These are phyloP conservation scores for Penicillium sp. DNA, from an alignment of 2,329 filamentous ascomycete species.

Conservation along the genomic window DNA sequence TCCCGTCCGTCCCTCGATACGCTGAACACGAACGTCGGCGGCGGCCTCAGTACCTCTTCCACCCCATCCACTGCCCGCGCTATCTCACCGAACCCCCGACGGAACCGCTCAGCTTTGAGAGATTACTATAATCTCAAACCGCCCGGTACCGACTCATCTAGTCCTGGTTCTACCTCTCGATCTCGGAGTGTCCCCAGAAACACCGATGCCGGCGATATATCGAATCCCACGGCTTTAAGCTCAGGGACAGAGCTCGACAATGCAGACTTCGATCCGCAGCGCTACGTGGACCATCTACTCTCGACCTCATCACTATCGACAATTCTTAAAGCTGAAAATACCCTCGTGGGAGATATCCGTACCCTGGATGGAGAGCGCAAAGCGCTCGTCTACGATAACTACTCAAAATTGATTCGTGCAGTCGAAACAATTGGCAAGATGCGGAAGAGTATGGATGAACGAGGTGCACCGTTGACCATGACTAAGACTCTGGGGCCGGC, in stretches of 20 bases:
- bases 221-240: constrained; percentile 29
- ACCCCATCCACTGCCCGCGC: constrained; percentile 44
- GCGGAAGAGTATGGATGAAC: constrained; percentile 49
- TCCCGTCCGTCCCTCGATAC: constrained; percentile 72
- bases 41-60: constrained; percentile 46
- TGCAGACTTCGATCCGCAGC: constrained; percentile 69
- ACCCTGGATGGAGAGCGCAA: constrained; percentile 95
- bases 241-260: constrained; percentile 67
- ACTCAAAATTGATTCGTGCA: constrained; percentile 92
- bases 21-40: constrained; percentile 57
- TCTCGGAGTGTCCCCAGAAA: constrained; percentile 42
- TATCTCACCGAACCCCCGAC: constrained; percentile 45
- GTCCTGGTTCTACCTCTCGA: constrained; percentile 32
- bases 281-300: constrained; percentile 48
- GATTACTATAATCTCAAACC: constrained; percentile 89
- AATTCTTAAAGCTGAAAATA: constrained; percentile 47
- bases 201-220: constrained; percentile 45
- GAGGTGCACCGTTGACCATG: constrained; percentile 46
- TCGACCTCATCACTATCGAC: constrained; percentile 44
- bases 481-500: constrained; percentile 46
- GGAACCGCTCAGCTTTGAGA: constrained; percentile 82
- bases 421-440: constrained; percentile 89
- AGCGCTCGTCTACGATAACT: constrained; percentile 96
- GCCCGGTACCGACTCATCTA: constrained; percentile 33
- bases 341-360: constrained; percentile 68